Evolutionary conservation across 345 rosid genomes (phyloP).

Genomic region (Anastatica hierochuntica): DNA sequence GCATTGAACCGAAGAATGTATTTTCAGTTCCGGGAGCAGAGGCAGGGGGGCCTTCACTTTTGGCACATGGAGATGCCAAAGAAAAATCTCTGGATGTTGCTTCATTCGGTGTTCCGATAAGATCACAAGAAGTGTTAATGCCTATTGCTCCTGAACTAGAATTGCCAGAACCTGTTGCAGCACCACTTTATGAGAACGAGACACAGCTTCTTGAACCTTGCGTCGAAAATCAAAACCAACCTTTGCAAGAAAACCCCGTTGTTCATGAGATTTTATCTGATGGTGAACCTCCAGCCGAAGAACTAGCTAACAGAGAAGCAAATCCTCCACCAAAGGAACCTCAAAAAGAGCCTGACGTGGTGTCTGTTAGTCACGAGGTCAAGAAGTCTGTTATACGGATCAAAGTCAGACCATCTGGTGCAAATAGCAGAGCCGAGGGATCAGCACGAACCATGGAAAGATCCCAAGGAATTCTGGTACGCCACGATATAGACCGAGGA

Average conservation of each 20-base stretch:
- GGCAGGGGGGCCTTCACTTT: conserved; percentile 19
- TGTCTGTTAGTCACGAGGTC: conserved; percentile 37
- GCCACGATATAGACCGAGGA: conserved; percentile 39
- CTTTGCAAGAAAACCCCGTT: conserved; percentile 24
- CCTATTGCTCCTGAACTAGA: conserved; percentile 17
- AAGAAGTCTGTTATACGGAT: conserved; percentile 59
- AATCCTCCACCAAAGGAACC: conserved; percentile 26
- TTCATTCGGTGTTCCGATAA: conserved; percentile 15
- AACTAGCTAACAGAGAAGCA: conserved; percentile 29
- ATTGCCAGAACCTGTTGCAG: conserved; percentile 21
- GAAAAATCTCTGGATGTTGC: conserved; percentile 23
- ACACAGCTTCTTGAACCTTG: conserved; percentile 36
- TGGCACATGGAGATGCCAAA: conserved; percentile 5
- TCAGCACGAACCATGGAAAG: conserved; percentile 60
- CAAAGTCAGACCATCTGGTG: conserved; percentile 56
- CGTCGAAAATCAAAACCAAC: conserved; percentile 24
- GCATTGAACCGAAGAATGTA: conserved; percentile 43
- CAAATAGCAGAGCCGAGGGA: conserved; percentile 60
- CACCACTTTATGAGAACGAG: conserved; percentile 37
- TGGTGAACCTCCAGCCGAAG: conserved; percentile 29
- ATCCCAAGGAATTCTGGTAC: conserved; percentile 46
- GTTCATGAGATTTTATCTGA: conserved; percentile 43
- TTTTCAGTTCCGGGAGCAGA: conserved; percentile 41
- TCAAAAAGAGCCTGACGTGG: conserved; percentile 20
- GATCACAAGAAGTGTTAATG: conserved; percentile 13